phyloP scores from a whole-genome alignment of 176 grass and related monocot genomes.

The Oropetium thomaeum region DNA sequence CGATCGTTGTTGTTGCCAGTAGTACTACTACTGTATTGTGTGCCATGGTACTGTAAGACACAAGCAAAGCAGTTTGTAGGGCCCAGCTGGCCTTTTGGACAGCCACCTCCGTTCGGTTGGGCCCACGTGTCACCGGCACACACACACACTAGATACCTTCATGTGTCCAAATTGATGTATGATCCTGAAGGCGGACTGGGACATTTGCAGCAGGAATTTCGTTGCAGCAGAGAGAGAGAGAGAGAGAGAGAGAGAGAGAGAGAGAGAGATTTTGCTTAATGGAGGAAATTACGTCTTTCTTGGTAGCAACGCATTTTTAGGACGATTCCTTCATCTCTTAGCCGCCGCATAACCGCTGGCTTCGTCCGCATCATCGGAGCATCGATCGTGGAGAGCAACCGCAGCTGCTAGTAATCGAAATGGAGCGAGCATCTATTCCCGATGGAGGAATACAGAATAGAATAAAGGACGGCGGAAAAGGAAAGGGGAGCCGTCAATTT shows the following conservation, averaged over 20 bases:
- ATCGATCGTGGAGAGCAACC: background rate
- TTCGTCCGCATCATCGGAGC: conserved; percentile 25
- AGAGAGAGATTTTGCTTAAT: too few relatives aligned
- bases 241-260: too few relatives aligned
- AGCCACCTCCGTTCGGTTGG: background rate
- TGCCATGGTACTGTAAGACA: background rate
- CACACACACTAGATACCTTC: background rate
- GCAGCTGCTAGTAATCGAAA: background rate
- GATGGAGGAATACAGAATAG: background rate
- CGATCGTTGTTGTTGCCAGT: too few relatives aligned
- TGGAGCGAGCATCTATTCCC: background rate
- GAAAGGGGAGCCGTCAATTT: conserved; percentile 5
- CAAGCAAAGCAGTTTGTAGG: conserved; percentile 5
- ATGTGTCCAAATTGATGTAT: conserved; percentile 22
- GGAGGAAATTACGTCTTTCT: background rate
- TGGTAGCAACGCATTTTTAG: conserved; percentile 2
- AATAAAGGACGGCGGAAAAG: background rate
- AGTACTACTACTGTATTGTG: background rate
- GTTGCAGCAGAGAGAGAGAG: too few relatives aligned
- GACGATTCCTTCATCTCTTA: conserved; percentile 38
- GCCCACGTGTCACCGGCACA: background rate
- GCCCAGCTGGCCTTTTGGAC: background rate
- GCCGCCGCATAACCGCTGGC: background rate
- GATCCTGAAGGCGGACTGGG: background rate
- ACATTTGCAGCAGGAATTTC: background rate